These are phyloP conservation scores for Sequoia sempervirens DNA, from an alignment of 75 land plant species.

Conservation along the genomic window DNA sequence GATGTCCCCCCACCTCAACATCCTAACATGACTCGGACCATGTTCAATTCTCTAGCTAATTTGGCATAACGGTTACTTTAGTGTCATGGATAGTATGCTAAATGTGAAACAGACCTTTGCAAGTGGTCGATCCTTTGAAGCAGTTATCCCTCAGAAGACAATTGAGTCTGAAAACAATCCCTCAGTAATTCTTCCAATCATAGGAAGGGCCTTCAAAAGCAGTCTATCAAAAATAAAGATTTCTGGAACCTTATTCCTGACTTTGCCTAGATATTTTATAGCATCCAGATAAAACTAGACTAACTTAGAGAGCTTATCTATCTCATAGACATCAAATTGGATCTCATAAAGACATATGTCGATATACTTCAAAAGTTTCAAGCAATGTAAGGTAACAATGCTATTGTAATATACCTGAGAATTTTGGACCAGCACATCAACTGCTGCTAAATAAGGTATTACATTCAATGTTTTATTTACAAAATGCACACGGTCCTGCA, in stretches of 20 bases:
- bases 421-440: slow-evolving; percentile 91
- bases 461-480: slow-evolving; percentile 86
- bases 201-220: neutral
- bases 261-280: neutral
- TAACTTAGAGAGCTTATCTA: neutral
- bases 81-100: neutral
- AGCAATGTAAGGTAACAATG: neutral
- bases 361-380: neutral
- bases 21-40: neutral
- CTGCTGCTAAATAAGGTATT: slow-evolving; percentile 82
- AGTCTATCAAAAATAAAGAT: neutral
- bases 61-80: neutral
- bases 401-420: slow-evolving; percentile 57
- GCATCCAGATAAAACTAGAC: neutral
- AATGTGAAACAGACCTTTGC: neutral
- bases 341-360: neutral
- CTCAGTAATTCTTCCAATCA: neutral
- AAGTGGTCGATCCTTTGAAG: neutral
- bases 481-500: slow-evolving; percentile 73
- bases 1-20: neutral
- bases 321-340: neutral
- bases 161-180: neutral
- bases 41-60: neutral
- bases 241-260: too few relatives aligned
- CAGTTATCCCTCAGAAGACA: neutral